phyloP scores from a whole-genome alignment of 2,329 filamentous ascomycete species.

The Colletotrichum cereale region DNA sequence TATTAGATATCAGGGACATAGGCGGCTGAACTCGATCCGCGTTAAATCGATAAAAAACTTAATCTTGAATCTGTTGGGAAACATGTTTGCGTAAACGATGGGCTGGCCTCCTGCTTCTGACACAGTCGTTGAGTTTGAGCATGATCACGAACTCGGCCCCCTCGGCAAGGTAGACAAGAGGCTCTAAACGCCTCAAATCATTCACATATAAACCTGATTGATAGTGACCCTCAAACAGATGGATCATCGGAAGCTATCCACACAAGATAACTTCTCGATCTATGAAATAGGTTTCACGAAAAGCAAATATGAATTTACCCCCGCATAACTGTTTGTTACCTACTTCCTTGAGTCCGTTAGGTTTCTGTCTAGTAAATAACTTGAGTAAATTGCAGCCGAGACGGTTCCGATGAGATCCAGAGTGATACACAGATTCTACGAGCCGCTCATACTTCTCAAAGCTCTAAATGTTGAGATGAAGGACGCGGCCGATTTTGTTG shows the following conservation, averaged over 20 bases:
- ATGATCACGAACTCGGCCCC: not conserved
- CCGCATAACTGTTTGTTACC: not conserved
- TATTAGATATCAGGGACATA: not conserved
- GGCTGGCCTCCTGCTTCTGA: not conserved
- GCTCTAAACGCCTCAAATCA: too few species aligned
- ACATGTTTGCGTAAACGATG: not conserved
- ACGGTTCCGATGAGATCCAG: not conserved
- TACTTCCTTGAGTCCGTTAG: not conserved
- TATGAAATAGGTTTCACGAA: not conserved
- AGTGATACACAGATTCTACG: conserved; percentile 10
- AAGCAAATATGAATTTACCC: not conserved
- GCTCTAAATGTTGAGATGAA: conserved; percentile 22
- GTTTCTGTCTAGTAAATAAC: not conserved
- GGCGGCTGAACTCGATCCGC: not conserved
- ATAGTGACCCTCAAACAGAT: not conserved
- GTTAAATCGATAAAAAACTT: too few species aligned
- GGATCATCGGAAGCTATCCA: not conserved
- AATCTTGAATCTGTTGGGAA: not conserved
- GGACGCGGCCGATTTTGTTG: not conserved
- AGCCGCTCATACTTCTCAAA: conserved; percentile 17
- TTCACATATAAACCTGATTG: not conserved
- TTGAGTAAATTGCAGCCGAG: not conserved
- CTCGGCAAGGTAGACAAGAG: not conserved
- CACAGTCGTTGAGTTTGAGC: not conserved
- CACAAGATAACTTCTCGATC: not conserved